A percentile compares a stretch with the other conserved stretches of the same genome.
These are phyloP conservation scores for Colletotrichum cuscutae DNA, from an alignment of 2,329 filamentous ascomycete genomes.

Conservation along the genomic window DNA sequence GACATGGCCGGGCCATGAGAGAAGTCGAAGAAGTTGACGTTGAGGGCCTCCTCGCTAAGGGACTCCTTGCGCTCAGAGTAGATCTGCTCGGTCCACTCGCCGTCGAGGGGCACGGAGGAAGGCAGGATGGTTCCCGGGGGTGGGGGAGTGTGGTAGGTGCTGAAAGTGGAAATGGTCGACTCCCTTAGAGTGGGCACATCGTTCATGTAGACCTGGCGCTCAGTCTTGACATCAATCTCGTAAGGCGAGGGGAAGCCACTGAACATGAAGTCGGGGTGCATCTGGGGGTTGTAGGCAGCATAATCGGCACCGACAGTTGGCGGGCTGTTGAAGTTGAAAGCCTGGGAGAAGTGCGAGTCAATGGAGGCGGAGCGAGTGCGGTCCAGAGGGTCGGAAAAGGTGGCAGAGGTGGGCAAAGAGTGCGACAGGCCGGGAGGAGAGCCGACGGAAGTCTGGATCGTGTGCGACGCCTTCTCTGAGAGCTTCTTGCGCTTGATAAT, in stretches of 20 bases:
- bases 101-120: constrained; percentile 65
- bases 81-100: constrained; percentile 78
- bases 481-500: constrained; percentile 98
- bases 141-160: constrained; percentile 85
- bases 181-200: constrained; percentile 87
- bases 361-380: constrained; percentile 81
- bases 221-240: constrained; percentile 95
- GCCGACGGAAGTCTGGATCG: constrained; percentile 65
- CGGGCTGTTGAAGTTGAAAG: constrained; percentile 78
- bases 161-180: constrained; percentile 91
- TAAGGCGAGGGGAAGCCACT: constrained; percentile 75
- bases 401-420: constrained; percentile 83
- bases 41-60: constrained; percentile 71
- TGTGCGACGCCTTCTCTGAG: constrained; percentile 80
- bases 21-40: constrained; percentile 87
- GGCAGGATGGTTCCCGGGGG: constrained; percentile 74
- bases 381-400: constrained; percentile 79
- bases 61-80: constrained; percentile 77
- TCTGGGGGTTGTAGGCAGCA: constrained; percentile 71
- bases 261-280: constrained; percentile 71
- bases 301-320: constrained; percentile 62
- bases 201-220: constrained; percentile 92
- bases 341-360: constrained; percentile 79
- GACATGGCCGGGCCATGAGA: constrained; percentile 73
- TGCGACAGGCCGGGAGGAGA: constrained; percentile 84